Conservation (phyloP, 371 early-diverging fungal species). For the Rhizopus delemar region DNA sequence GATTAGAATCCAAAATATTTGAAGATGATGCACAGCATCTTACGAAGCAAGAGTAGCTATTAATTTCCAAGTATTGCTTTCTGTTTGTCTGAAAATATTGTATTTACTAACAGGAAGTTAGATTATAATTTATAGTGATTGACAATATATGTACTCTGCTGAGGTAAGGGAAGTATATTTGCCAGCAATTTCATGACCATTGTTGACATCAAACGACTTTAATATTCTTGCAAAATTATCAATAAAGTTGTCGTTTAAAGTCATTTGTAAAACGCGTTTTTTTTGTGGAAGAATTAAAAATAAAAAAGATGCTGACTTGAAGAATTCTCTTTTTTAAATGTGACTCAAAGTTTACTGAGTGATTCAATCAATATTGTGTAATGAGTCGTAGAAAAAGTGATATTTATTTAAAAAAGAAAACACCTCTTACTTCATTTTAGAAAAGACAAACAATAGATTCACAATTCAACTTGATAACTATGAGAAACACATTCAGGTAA, state of each 20-base stretch:
- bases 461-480: too few species aligned
- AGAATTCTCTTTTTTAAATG: neutral
- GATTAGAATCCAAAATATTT: neutral
- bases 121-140: neutral
- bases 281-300: neutral
- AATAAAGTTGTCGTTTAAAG: neutral
- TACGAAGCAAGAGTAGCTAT: neutral
- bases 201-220: neutral
- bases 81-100: neutral
- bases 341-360: neutral
- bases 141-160: neutral
- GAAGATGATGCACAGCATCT: neutral
- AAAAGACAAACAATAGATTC: too few species aligned
- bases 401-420: too few species aligned
- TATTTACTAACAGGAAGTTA: neutral
- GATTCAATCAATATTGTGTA: too few species aligned
- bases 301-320: neutral
- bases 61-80: slow-evolving; percentile 4
- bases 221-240: slow-evolving; percentile 1
- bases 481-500: too few species aligned
- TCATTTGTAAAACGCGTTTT: neutral
- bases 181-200: neutral
- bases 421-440: too few species aligned
- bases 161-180: neutral
- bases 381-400: too few species aligned